These are phyloP conservation scores for Hortaea werneckii DNA, from an alignment of 2,329 filamentous ascomycete species.

Conservation along the genomic window DNA sequence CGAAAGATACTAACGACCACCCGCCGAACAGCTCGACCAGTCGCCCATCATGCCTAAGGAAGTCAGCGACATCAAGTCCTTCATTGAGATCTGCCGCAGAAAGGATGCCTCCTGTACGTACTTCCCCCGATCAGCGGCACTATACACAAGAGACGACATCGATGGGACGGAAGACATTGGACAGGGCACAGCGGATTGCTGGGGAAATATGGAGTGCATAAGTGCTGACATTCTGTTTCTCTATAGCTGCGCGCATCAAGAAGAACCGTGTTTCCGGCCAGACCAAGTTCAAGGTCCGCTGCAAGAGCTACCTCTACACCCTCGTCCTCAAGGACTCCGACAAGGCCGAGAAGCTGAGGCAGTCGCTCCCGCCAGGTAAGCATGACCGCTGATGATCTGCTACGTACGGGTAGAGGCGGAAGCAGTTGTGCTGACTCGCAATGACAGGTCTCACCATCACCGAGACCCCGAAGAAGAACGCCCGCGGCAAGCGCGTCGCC, in stretches of 20 bases:
- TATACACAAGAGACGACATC: neutral
- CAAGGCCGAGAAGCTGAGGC: conserved; percentile 99
- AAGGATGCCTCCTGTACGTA: conserved; percentile 98
- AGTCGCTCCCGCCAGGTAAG: conserved; percentile 94
- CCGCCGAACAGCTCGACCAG: conserved; percentile 7
- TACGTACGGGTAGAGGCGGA: neutral
- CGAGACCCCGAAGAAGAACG: conserved; percentile 55
- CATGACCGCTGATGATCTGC: neutral
- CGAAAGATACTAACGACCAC: neutral
- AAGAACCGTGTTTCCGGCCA: conserved; percentile 76
- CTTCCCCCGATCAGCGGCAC: neutral
- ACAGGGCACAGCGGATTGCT: neutral
- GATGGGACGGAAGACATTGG: neutral
- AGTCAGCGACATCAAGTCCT: conserved; percentile 98
- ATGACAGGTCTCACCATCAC: conserved; percentile 46
- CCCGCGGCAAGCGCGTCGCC: conserved; percentile 40
- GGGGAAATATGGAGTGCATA: neutral
- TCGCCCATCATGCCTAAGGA: conserved; percentile 84
- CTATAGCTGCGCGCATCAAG: conserved; percentile 50
- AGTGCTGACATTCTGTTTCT: neutral
- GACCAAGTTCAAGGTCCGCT: conserved; percentile 99
- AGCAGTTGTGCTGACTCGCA: neutral
- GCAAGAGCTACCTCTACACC: conserved; percentile 85
- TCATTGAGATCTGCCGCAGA: conserved; percentile 99
- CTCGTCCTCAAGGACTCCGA: conserved; percentile 96